These are phyloP conservation scores for Manihot esculenta DNA, from an alignment of 441 rosid species.

Conservation along the genomic window DNA sequence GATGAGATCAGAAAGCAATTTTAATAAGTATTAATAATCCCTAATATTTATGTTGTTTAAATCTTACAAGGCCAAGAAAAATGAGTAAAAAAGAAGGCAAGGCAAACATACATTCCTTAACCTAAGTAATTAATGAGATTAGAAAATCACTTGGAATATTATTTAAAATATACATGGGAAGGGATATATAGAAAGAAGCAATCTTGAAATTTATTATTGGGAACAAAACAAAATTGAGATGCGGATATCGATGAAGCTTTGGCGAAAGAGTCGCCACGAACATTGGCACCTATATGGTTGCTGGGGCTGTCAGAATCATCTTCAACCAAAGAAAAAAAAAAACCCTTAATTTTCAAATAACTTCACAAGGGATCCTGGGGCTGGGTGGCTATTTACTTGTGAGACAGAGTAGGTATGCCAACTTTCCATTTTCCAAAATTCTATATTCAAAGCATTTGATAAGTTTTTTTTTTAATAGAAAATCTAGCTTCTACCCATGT, in stretches of 20 bases:
- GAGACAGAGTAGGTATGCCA: conserved; percentile 1
- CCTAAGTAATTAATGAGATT: too few species aligned
- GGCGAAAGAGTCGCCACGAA: conserved; percentile 22
- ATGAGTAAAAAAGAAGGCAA: too few species aligned
- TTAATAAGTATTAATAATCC: too few species aligned
- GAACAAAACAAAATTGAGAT: background rate
- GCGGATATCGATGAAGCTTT: background rate
- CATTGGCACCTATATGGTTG: background rate
- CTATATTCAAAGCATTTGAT: background rate
- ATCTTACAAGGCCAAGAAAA: too few species aligned
- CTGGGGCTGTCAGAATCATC: too few species aligned
- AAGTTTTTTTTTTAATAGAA: background rate
- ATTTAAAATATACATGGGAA: background rate
- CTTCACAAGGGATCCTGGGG: too few species aligned
- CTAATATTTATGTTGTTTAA: too few species aligned
- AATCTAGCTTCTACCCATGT: too few species aligned
- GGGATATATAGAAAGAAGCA: background rate
- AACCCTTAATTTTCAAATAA: too few species aligned
- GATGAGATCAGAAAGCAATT: too few species aligned
- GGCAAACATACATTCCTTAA: too few species aligned
- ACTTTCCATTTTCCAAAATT: background rate
- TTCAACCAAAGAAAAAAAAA: too few species aligned
- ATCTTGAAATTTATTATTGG: background rate
- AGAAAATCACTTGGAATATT: background rate
- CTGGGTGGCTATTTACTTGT: background rate